Evolutionary conservation across 495 filamentous ascomycete species (phyloP), one percentile per base, ranked within the genome.

Genomic region (Aspergillus campestris): DNA sequence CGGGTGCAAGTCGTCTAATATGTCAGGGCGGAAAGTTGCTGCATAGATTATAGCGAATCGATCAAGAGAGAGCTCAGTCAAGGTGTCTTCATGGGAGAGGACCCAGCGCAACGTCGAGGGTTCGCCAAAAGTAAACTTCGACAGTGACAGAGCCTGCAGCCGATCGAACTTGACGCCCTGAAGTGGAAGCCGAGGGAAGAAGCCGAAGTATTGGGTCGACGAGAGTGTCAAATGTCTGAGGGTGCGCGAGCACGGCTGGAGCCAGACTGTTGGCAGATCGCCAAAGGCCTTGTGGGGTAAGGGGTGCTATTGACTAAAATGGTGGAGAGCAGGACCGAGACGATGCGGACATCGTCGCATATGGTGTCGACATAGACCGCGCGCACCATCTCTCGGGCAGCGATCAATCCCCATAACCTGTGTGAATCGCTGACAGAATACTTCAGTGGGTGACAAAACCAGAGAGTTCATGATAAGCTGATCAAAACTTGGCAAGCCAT

Each of bases 61-160:
- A 30, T 62, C 56, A 3, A 62, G 47, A 29, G 57, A 59, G 11
- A 62, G 47, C 24, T 53, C 53, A 11, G 35, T 30, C 0, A 59
- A 51, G 8, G 47, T 61, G 1, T 11, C 29, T 2, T 35, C 41
- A 12, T 62, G 59, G 8, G 48, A 52, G 0, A 57, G 42, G 43
- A 62, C 55, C 59, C 59, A 62, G 28, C 57, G 51, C 3, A 64
- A 45, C 15, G 61, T 58, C 18, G 49, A 41, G 42, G 57, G 58
- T 12, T 61, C 42, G 8, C 56, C 44, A 28, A 64, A 64, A 34
- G 43, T 44, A 34, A 49, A 58, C 11, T 56, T 56, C 3, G 53
- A 52, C 5, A 64, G 43, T 8, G 48, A 18, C 0, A 64, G 48
- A 10, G 48, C 46, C 40, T 64, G 51, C 24, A 64, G 45, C 2